Evolutionary conservation across 2,329 filamentous ascomycete genomes (phyloP).

Genomic region (Trichoderma pleuroti): DNA sequence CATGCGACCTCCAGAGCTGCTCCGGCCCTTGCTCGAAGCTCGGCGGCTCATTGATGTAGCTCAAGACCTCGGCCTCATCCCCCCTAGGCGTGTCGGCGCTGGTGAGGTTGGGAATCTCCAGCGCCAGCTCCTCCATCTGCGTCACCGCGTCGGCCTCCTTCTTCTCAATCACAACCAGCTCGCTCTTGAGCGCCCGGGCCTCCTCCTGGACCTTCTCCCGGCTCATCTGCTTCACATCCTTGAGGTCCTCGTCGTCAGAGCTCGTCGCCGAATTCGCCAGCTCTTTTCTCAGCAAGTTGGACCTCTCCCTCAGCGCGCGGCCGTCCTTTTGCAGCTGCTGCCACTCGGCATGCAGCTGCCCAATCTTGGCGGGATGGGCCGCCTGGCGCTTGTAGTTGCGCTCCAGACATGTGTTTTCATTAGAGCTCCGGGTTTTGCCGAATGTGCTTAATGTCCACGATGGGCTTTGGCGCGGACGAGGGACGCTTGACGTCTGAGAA

Average conservation of each 20-base stretch:
- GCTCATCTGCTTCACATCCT: conserved; percentile 35
- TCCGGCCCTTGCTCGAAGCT: conserved; percentile 31
- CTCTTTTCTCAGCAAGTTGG: conserved; percentile 58
- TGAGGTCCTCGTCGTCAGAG: conserved; percentile 41
- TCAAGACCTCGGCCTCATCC: conserved; percentile 60
- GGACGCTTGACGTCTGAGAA: conserved; percentile 45
- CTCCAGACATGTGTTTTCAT: conserved; percentile 77
- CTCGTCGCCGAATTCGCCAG: conserved; percentile 50
- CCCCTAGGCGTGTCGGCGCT: conserved; percentile 71
- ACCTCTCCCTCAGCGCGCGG: conserved; percentile 60
- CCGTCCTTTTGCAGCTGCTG: conserved; percentile 58
- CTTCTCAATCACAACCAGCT: conserved; percentile 57
- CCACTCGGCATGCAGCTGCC: conserved; percentile 54
- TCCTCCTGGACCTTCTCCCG: conserved; percentile 58
- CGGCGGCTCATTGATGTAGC: conserved; percentile 74
- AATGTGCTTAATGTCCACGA: conserved; percentile 84
- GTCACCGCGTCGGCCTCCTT: conserved; percentile 56
- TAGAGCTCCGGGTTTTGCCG: conserved; percentile 79
- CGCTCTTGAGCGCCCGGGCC: conserved; percentile 61
- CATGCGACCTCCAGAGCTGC: conserved; percentile 66
- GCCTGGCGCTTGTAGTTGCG: conserved; percentile 71
- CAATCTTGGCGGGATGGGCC: conserved; percentile 54
- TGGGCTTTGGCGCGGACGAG: conserved; percentile 71
- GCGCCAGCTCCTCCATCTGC: conserved; percentile 71
- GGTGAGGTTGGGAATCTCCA: conserved; percentile 83